Evolutionary conservation across 148 eudicot genomes (phyloP), one percentile per base, ranked within the genome.

Genomic region (Chenopodium suecicum): DNA sequence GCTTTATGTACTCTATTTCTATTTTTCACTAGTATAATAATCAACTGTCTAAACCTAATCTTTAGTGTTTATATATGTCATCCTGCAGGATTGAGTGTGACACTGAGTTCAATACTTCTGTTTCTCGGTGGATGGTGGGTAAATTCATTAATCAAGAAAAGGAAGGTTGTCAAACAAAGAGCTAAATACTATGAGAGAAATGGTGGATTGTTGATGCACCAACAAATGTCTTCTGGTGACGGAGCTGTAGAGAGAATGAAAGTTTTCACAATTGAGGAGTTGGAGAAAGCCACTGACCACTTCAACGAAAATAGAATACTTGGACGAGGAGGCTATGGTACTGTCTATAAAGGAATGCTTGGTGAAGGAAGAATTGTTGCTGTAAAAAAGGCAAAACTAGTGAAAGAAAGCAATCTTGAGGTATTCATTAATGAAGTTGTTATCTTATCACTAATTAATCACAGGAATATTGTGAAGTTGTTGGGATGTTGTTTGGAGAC

Each of bases 401-500:
- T 70, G n/a, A 65, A 76, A 54, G 77, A 70, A 27, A 64, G 79
- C 29, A 76, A 76, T 6, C 14, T 80, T 7, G 77, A 60, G 27
- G 77, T 23, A 23, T 84, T 84, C 73, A 80, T 80, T 19, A 84
- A 84, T 80, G 86, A 84, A 46, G 74, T 84, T 70, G 86, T 80
- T 29, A 84, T 84, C 66, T 48, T 84, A 4, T 75, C 86, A 20
- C 83, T 76, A 50, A 76, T 84, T 31, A 84, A 76, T 34, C 86
- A 84, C 32, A 60, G 83, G 44, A 84, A 83, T 52, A 73, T 83
- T 13, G 85, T 83, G 20, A 83, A 83, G 66, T 66, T 83, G 19
- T 32, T 78, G 27, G 85, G 85, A 78, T 83, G 85, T 12, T 85
- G 87, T 69, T 79, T 83, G 71, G 85, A 83, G 78, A 78, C 85